A percentile compares a stretch with the other conserved stretches of the same genome.
Evolutionary conservation across 179 eudicot genomes (phyloP).

Genomic region (Silene noctiflora): DNA sequence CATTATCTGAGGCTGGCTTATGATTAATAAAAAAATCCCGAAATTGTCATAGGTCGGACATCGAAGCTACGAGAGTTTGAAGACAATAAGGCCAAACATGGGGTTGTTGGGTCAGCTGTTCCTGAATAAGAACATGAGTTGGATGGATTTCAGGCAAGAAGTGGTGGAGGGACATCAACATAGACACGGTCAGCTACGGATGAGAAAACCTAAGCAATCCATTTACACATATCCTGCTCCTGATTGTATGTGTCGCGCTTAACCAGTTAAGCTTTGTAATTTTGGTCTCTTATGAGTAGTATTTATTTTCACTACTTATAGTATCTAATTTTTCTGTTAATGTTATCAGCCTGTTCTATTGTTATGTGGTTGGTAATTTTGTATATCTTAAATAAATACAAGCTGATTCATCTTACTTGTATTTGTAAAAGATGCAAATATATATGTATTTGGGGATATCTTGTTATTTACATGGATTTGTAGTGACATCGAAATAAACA

Average conservation of each 20-base stretch:
- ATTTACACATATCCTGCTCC: constrained; percentile 92
- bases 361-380: constrained; percentile 22
- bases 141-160: constrained; percentile 76
- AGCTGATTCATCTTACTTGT: constrained; percentile 34
- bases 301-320: constrained; percentile 4
- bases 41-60: constrained; percentile 67
- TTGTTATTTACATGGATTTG: neutral
- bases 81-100: constrained; percentile 92
- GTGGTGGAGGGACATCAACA: constrained; percentile 72
- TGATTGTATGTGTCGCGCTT: constrained; percentile 86
- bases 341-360: constrained; percentile 18
- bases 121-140: constrained; percentile 78
- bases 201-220: constrained; percentile 67
- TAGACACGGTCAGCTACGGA: constrained; percentile 72
- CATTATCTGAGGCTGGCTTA: neutral
- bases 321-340: neutral
- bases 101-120: constrained; percentile 73
- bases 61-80: constrained; percentile 61
- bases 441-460: constrained; percentile 17
- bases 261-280: constrained; percentile 13
- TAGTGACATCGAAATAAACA: too few relatives aligned
- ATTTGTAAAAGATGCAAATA: constrained; percentile 18
- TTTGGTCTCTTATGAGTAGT: constrained; percentile 11
- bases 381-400: constrained; percentile 21
- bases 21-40: neutral